phyloP scores from a whole-genome alignment of 345 rosid species.

The Eucalyptus curtisii region DNA sequence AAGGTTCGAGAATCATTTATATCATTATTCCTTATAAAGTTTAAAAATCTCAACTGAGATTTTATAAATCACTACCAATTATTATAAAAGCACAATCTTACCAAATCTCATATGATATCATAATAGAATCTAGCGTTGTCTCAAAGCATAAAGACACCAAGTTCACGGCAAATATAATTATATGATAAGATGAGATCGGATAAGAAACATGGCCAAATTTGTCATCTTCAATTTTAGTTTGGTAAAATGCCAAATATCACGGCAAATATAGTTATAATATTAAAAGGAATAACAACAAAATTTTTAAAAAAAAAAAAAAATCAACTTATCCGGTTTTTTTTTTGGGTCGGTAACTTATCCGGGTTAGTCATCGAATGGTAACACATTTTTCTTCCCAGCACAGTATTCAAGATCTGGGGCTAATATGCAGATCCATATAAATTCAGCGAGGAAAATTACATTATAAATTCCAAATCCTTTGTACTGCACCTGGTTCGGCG shows the following conservation, averaged over 20 bases:
- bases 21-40: no score
- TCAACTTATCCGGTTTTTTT: no score
- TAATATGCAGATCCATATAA: not conserved
- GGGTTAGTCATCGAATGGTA: not conserved
- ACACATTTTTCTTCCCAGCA: not conserved
- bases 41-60: fast-evolving
- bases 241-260: not conserved
- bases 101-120: fast-evolving
- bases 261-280: not conserved
- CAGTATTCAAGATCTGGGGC: not conserved
- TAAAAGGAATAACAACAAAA: not conserved
- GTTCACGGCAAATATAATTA: not conserved
- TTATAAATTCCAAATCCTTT: not conserved
- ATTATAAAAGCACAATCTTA: fast-evolving
- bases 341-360: not conserved
- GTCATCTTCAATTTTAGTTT: not conserved
- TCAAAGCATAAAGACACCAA: fast-evolving
- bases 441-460: not conserved
- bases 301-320: not conserved
- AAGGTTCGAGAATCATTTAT: fast-evolving
- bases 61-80: fast-evolving
- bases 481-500: not conserved
- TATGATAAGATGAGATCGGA: not conserved
- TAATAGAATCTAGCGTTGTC: no score
- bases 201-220: not conserved